Evolutionary conservation across 2,329 filamentous ascomycete species (phyloP), one percentile per base, ranked within the genome.

Genomic region (Ophiostoma ips): DNA sequence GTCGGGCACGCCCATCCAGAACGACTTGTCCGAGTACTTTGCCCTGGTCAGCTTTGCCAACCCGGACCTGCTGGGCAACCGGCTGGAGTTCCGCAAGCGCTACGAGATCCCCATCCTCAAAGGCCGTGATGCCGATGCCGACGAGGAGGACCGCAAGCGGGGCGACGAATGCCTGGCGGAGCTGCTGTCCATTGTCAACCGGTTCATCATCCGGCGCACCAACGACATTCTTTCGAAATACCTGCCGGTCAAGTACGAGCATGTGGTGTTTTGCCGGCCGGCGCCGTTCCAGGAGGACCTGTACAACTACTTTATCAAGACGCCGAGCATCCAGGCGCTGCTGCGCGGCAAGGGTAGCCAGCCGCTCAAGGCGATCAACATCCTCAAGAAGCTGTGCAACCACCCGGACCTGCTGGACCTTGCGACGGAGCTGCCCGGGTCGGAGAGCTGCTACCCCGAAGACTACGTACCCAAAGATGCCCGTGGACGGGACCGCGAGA

Each of bases 221-320:
- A 98, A 98, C 73, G 92, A 98, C 61, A 94, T 98, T 54, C 69
- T 98, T 21, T 95, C 90, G 48, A 98, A 98, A 65, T 98, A 98
- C 62, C 69, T 98, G 52, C 92, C 92, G 0, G 82, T 96, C 70
- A 98, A 98, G 70, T 98, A 98, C 66, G 92, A 98, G 66, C 92
- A 98, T 63, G 92, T 98, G 30, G 92, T 98, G 1, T 98, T 98
- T 68, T 98, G 92, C 73, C 90, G 90, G 58, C 75, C 95, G 43
- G 84, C 92, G 15, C 85, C 86, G 0, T 96, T 98, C 68, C 92
- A 98, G 64, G 75, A 88, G 50, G 86, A 87, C 57, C 71, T 98
- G 1, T 98, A 98, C 71, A 95, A 95, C 61, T 87, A 95, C 65
- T 98, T 98, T 65, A 89, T 98, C 65, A 87, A 84, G 46, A 95